Conservation (phyloP, 23 red algal genomes). For the Gracilaria gracilis region DNA sequence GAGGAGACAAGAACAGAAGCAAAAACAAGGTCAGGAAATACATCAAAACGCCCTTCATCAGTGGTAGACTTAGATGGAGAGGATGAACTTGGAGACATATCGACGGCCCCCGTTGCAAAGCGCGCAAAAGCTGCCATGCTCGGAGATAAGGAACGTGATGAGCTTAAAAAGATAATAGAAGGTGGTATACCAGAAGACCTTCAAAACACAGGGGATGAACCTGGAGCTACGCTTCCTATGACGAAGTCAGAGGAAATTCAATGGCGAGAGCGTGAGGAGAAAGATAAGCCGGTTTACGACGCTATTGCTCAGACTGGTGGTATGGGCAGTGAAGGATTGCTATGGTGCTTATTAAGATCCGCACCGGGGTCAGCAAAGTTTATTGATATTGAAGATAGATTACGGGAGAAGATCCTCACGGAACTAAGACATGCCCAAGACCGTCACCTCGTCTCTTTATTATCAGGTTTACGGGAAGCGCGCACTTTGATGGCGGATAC, state of each 20-base stretch:
- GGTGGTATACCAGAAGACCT: slow-evolving; percentile 23
- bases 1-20: neutral
- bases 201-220: slow-evolving; percentile 9
- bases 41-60: neutral
- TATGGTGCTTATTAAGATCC: slow-evolving; percentile 27
- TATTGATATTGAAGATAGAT: slow-evolving; percentile 13
- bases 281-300: slow-evolving; percentile 21
- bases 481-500: neutral
- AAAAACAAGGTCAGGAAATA: neutral
- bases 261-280: slow-evolving; percentile 26
- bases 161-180: slow-evolving; percentile 30
- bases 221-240: neutral
- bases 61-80: slow-evolving; percentile 10
- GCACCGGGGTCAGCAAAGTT: slow-evolving; percentile 13
- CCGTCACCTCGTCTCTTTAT: neutral
- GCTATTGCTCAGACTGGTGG: slow-evolving; percentile 24
- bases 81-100: neutral
- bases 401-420: slow-evolving; percentile 18
- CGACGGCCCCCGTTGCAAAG: neutral
- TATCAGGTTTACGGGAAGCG: slow-evolving; percentile 8
- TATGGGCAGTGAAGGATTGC: slow-evolving; percentile 16
- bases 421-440: slow-evolving; percentile 18
- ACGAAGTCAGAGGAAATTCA: slow-evolving; percentile 38
- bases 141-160: slow-evolving; percentile 26
- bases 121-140: slow-evolving; percentile 31